phyloP scores from a whole-genome alignment of 2,329 filamentous ascomycete species.

The Nigrospora sphaerica region DNA sequence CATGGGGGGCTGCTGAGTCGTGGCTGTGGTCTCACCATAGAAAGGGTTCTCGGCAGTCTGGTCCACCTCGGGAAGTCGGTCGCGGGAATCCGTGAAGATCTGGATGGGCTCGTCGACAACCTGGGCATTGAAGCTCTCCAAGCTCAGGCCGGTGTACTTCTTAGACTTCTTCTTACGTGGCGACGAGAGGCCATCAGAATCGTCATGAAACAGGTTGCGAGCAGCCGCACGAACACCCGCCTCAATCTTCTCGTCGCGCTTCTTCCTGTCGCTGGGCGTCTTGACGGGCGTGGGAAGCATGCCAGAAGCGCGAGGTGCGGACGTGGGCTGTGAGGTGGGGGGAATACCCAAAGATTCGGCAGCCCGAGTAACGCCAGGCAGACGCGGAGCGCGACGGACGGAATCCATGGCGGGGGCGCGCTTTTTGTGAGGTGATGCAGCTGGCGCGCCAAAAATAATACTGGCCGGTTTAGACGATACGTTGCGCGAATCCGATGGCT shows the following conservation, averaged over 20 bases:
- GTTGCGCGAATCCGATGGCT: conserved; percentile 16
- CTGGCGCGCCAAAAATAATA: conserved; percentile 26
- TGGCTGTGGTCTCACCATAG: conserved; percentile 37
- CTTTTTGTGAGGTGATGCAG: conserved; percentile 44
- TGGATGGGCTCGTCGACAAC: conserved; percentile 54
- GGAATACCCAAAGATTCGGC: conserved; percentile 31
- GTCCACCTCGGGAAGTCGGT: conserved; percentile 65
- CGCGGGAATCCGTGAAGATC: conserved; percentile 75
- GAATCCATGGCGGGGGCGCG: conserved; percentile 37
- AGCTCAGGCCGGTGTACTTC: conserved; percentile 46
- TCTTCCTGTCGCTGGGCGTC: conserved; percentile 56
- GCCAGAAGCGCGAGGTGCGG: conserved; percentile 28
- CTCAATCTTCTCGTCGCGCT: conserved; percentile 41
- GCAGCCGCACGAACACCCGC: conserved; percentile 47
- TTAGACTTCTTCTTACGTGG: conserved; percentile 52
- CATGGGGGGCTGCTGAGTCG: conserved; percentile 31
- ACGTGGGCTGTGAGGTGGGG: conserved; percentile 18
- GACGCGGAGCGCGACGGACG: conserved; percentile 37
- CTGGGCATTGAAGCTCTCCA: conserved; percentile 53
- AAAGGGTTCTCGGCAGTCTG: conserved; percentile 67
- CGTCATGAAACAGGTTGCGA: conserved; percentile 54
- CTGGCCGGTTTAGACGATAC: conserved; percentile 16
- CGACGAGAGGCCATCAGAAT: conserved; percentile 50
- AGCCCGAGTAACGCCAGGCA: conserved; percentile 35
- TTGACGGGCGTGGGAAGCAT: conserved; percentile 76